A percentile compares a stretch with the other conserved stretches of the same genome.
Evolutionary conservation across 2,329 filamentous ascomycete genomes (phyloP).

Genomic region (Beauveria caledonica): DNA sequence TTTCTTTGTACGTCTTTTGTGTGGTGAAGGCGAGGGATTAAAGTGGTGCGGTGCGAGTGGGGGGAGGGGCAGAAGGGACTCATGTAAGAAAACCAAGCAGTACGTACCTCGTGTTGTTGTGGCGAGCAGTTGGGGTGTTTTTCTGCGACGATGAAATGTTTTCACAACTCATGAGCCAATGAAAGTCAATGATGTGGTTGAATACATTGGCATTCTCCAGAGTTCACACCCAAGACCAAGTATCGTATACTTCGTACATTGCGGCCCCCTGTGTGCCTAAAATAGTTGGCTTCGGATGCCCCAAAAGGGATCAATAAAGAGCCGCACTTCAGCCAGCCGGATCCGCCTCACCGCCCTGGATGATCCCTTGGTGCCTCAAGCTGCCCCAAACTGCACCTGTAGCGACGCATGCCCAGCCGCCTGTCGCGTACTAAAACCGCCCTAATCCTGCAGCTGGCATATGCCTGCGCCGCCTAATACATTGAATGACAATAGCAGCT

Average conservation of each 20-base stretch:
- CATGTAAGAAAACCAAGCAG: not conserved
- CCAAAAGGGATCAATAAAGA: constrained; percentile 8
- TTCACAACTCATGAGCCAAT: not conserved
- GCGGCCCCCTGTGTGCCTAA: too few relatives aligned
- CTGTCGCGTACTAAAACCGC: not conserved
- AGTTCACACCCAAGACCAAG: too few relatives aligned
- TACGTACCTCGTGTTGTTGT: not conserved
- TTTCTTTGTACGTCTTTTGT: not conserved
- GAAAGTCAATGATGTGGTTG: not conserved
- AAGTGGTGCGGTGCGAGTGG: constrained; percentile 2
- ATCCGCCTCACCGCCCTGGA: constrained; percentile 11
- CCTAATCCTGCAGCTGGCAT: not conserved
- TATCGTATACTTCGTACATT: too few relatives aligned
- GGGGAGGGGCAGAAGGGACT: not conserved
- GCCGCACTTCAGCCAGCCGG: constrained; percentile 9
- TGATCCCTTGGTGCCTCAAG: not conserved
- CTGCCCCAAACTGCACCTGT: not conserved
- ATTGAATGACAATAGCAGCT: not conserved
- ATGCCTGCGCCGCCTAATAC: not conserved
- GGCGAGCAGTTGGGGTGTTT: not conserved
- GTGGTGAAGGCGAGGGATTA: not conserved
- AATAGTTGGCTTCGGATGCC: too few relatives aligned
- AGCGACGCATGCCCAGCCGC: not conserved
- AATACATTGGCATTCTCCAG: not conserved
- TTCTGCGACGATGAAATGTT: not conserved